Conservation (phyloP, 805 yeast species). For the Monosporozyma yasuniensis region DNA sequence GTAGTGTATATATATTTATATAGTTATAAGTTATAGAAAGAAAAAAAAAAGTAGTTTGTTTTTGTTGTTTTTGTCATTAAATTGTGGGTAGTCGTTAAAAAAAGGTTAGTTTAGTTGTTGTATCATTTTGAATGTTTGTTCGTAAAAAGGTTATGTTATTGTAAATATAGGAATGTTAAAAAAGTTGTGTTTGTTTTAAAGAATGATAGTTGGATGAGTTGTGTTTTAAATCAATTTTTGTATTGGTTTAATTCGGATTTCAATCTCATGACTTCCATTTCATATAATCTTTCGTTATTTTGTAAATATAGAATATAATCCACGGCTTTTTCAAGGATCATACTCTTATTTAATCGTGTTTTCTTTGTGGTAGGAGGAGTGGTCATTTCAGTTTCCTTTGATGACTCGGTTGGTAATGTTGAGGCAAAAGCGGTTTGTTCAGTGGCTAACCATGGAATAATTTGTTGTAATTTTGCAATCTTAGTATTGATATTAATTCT, state of each 20-base stretch:
- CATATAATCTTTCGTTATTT: constrained; percentile 35
- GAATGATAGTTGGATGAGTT: background rate
- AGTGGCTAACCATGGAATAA: constrained; percentile 58
- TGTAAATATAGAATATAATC: constrained; percentile 49
- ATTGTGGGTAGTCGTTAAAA: background rate
- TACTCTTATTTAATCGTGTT: constrained; percentile 44
- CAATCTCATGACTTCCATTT: constrained; percentile 28
- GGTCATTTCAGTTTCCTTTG: background rate
- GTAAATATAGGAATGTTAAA: background rate
- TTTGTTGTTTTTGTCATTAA: background rate
- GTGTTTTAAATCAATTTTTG: background rate
- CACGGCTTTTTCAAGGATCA: constrained; percentile 62
- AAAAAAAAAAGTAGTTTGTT: too few relatives aligned
- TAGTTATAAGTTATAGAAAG: too few relatives aligned
- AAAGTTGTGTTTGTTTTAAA: background rate
- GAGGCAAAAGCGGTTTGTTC: constrained; percentile 51
- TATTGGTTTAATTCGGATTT: constrained; percentile 5
- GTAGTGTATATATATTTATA: background rate
- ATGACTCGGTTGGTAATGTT: background rate
- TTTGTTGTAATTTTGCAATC: constrained; percentile 55
- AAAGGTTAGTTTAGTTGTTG: too few relatives aligned
- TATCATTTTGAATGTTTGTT: background rate
- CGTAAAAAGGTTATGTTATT: background rate
- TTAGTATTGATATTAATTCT: constrained; percentile 64
- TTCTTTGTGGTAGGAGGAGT: constrained; percentile 14